These are phyloP conservation scores for Eutrema salsugineum DNA, from an alignment of 441 rosid genomes.

Conservation along the genomic window DNA sequence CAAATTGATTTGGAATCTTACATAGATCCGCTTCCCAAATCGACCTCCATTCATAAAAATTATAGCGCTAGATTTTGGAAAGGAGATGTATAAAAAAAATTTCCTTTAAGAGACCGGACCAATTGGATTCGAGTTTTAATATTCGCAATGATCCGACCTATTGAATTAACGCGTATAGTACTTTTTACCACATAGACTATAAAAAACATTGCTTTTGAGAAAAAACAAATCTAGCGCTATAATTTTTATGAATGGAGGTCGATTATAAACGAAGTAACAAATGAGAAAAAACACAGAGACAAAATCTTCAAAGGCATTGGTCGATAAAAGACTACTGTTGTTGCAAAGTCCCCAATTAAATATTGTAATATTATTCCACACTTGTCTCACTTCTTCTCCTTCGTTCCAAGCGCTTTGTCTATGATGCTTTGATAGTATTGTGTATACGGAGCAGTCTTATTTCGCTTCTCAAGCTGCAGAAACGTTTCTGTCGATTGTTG, in stretches of 20 bases:
- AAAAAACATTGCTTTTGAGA: not conserved
- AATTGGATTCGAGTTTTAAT: not conserved
- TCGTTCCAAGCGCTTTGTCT: conserved; percentile 42
- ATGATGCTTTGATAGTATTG: conserved; percentile 69
- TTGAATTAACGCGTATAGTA: too few relatives aligned
- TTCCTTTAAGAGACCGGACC: not conserved
- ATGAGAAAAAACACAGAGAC: not conserved
- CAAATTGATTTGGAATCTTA: too few relatives aligned
- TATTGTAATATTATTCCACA: not conserved
- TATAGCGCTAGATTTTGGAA: not conserved
- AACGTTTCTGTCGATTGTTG: conserved; percentile 65
- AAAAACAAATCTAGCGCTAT: too few relatives aligned
- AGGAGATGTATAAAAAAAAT: not conserved
- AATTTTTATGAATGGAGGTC: too few relatives aligned
- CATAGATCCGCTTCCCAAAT: not conserved
- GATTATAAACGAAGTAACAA: too few relatives aligned
- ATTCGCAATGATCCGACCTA: not conserved
- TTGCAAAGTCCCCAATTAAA: not conserved
- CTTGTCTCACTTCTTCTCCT: conserved; percentile 10
- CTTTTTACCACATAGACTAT: not conserved
- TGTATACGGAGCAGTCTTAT: conserved; percentile 48
- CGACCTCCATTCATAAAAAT: too few relatives aligned
- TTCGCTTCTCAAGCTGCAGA: conserved; percentile 70
- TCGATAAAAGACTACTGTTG: not conserved
- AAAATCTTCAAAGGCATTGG: not conserved